These are phyloP conservation scores for Kernera saxatilis DNA, from an alignment of 345 rosid species.

Conservation along the genomic window DNA sequence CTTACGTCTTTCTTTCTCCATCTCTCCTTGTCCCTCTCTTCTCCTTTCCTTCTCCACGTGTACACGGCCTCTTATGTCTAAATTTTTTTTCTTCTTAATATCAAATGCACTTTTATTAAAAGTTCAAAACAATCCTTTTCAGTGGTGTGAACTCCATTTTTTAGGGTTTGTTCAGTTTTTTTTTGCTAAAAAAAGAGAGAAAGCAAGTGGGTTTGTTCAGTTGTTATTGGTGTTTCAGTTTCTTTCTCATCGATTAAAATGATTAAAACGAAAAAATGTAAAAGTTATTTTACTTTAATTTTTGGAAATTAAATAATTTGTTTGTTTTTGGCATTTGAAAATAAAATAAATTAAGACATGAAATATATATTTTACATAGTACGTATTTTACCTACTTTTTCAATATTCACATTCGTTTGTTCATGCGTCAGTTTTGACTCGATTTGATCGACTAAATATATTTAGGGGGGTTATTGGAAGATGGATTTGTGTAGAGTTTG, in stretches of 20 bases:
- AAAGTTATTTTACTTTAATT: no score
- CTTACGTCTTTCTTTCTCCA: constrained; percentile 24
- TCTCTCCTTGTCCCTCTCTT: constrained; percentile 12
- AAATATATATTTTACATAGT: no score
- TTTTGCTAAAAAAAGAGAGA: neutral
- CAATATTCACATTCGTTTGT: constrained; percentile 1
- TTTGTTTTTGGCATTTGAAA: no score
- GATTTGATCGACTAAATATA: neutral
- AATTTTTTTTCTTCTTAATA: neutral
- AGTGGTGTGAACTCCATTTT: neutral
- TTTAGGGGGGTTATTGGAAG: no score
- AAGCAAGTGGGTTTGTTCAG: neutral
- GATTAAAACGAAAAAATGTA: no score
- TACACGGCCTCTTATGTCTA: constrained; percentile 5
- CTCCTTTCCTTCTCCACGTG: constrained; percentile 8
- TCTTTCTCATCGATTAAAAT: no score
- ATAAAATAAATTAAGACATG: neutral
- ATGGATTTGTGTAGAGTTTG: no score
- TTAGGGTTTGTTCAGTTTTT: neutral
- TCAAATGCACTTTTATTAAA: neutral
- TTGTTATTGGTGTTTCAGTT: neutral
- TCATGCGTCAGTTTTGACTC: neutral
- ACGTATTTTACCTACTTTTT: no score
- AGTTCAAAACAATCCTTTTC: constrained; percentile 4
- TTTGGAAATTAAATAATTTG: no score